phyloP scores from a whole-genome alignment of 345 rosid species.

The Rubroshorea leprosula region DNA sequence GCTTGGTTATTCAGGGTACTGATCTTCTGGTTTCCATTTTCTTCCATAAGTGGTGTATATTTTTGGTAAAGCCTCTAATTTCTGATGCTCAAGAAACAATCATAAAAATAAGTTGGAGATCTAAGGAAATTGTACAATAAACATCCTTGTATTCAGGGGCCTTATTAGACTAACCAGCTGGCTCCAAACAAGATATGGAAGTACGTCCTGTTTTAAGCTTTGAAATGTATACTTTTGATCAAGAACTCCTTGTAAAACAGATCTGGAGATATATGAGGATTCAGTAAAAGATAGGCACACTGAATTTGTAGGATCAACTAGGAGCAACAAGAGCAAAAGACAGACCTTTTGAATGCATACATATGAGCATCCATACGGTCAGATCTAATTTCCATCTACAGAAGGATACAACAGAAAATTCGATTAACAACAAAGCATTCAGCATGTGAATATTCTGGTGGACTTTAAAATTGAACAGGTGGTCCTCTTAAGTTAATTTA shows the following conservation, averaged over 20 bases:
- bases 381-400: constrained; percentile 86
- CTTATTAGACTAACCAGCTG: constrained; percentile 98
- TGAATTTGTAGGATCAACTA: not conserved
- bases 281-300: constrained; percentile 4
- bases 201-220: constrained; percentile 76
- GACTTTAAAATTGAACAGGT: too few species aligned
- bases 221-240: constrained; percentile 60
- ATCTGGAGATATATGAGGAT: constrained; percentile 34
- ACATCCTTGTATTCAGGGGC: constrained; percentile 5
- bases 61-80: constrained; percentile 53
- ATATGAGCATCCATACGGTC: constrained; percentile 97
- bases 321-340: constrained; percentile 9
- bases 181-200: constrained; percentile 86
- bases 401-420: constrained; percentile 18
- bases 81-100: constrained; percentile 32
- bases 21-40: constrained; percentile 60
- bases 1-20: constrained; percentile 47
- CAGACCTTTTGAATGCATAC: constrained; percentile 95
- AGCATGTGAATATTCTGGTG: not conserved
- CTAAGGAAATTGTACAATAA: not conserved
- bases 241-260: constrained; percentile 71
- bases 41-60: constrained; percentile 49
- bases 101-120: not conserved
- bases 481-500: not conserved
- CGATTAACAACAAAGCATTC: constrained; percentile 13